Evolutionary conservation across 2,329 filamentous ascomycete species (phyloP), one percentile per base, ranked within the genome.

Genomic region (Colletotrichum caudatum): DNA sequence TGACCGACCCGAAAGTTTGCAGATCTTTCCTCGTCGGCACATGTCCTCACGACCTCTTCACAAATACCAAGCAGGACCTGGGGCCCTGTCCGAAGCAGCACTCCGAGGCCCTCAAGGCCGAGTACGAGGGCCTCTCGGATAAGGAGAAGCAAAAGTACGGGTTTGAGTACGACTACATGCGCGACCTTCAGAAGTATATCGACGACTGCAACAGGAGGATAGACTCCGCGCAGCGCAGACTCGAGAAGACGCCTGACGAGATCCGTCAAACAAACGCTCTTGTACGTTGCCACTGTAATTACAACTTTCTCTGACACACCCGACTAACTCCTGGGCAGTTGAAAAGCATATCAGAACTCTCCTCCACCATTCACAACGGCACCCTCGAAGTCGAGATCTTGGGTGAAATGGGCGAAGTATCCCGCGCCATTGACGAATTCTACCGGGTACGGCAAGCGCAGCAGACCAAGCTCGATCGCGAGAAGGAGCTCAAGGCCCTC

Each of bases 191-290:
- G 80, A 96, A 96, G 81, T 97, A 98, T 83, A 96, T 99, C 78
- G 94, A 97, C 78, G 95, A 97, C 76, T 99, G 96, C 85, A 97
- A 99, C 81, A 89, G 94, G 67, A 89, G 95, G 76, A 99, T 99
- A 80, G 95, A 98, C 75, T 88, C 90, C 18, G 94, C 95, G 12
- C 95, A 98, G 85, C 88, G 94, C 63, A 87, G 95, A 64, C 84
- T 99, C 70, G 96, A 99, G 83, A 99, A 98, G 88, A 98, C 96
- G 0, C 95, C 95, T 11, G 96, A 99, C 79, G 96, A 99, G 85
- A 98, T 99, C 76, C 87, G 94, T 35, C 95, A 98, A 85, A 98
- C 96, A 3, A 98, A 97, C 79, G 90, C 92, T 59, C 83, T 98
- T 76, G 90, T 92, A 80, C 66, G 77, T 70, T 8, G 29, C 20